Percentiles rank a stretch among this genome's conserved stretches.
phyloP scores from a whole-genome alignment of 352 stramenopile genomes.

The Phytophthora citrophthora region DNA sequence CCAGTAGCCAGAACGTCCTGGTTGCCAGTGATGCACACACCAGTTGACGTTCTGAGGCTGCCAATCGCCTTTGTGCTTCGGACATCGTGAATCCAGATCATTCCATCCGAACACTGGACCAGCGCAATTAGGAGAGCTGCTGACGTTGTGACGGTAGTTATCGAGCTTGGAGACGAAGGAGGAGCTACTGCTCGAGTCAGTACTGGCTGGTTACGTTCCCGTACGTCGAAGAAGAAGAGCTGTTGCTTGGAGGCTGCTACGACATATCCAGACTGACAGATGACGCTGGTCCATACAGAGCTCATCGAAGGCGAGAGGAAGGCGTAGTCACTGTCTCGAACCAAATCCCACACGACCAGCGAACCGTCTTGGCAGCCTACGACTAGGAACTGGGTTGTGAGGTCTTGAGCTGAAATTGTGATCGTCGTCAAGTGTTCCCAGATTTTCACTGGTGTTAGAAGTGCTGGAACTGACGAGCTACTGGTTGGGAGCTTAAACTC shows the following conservation, averaged over 20 bases:
- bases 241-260: constrained; percentile 50
- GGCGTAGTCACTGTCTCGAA: constrained; percentile 49
- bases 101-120: constrained; percentile 55
- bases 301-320: constrained; percentile 25
- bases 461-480: background rate
- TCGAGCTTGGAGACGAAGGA: constrained; percentile 24
- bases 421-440: constrained; percentile 54
- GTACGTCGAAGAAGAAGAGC: constrained; percentile 56
- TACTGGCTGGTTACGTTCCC: constrained; percentile 19
- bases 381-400: constrained; percentile 55
- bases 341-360: constrained; percentile 58
- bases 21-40: constrained; percentile 6
- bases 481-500: constrained; percentile 38
- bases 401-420: constrained; percentile 41
- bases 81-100: constrained; percentile 53
- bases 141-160: constrained; percentile 25
- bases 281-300: constrained; percentile 5
- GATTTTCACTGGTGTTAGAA: constrained; percentile 15
- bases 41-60: constrained; percentile 33
- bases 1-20: constrained; percentile 2
- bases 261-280: constrained; percentile 34
- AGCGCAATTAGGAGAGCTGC: constrained; percentile 43
- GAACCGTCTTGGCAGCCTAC: constrained; percentile 55
- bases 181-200: constrained; percentile 44
- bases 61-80: constrained; percentile 48